Percentiles rank a stretch among this genome's conserved stretches.
Evolutionary conservation across 2,329 filamentous ascomycete genomes (phyloP).

Genomic region (Exophiala phaeomuriformis): DNA sequence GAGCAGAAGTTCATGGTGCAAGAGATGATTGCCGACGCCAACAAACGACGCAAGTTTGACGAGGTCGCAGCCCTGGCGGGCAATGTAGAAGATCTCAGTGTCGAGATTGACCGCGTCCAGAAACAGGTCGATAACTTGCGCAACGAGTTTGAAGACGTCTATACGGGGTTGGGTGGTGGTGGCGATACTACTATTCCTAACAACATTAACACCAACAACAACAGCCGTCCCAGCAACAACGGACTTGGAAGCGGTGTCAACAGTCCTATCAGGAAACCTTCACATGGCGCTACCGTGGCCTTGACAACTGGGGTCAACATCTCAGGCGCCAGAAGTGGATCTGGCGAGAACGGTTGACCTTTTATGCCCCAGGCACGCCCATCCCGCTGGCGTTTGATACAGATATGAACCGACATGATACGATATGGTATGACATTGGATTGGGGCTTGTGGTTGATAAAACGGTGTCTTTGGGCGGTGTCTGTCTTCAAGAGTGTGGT

Average conservation of each 20-base stretch:
- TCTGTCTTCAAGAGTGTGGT: too few relatives aligned
- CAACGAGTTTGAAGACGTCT: conserved; percentile 51
- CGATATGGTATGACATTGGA: not conserved
- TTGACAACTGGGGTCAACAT: conserved; percentile 1
- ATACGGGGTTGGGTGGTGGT: conserved; percentile 29
- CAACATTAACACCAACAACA: too few relatives aligned
- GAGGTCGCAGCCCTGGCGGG: conserved; percentile 72
- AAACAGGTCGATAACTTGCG: conserved; percentile 56
- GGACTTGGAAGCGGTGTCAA: conserved; percentile 22
- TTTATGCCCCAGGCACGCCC: not conserved
- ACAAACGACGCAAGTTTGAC: conserved; percentile 70
- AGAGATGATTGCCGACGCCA: conserved; percentile 73
- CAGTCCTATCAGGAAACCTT: conserved; percentile 12
- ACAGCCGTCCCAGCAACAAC: not conserved
- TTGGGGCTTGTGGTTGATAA: not conserved
- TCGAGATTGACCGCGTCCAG: conserved; percentile 64
- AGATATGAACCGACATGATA: not conserved
- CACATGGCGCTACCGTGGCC: conserved; percentile 8
- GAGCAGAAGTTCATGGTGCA: conserved; percentile 86
- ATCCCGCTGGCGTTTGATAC: not conserved
- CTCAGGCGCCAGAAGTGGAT: not conserved
- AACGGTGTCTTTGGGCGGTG: too few relatives aligned
- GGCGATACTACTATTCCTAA: not conserved
- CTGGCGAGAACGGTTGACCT: not conserved
- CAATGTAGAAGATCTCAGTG: conserved; percentile 74